phyloP scores from a whole-genome alignment of 345 rosid genomes.

The Raphanus sativus region DNA sequence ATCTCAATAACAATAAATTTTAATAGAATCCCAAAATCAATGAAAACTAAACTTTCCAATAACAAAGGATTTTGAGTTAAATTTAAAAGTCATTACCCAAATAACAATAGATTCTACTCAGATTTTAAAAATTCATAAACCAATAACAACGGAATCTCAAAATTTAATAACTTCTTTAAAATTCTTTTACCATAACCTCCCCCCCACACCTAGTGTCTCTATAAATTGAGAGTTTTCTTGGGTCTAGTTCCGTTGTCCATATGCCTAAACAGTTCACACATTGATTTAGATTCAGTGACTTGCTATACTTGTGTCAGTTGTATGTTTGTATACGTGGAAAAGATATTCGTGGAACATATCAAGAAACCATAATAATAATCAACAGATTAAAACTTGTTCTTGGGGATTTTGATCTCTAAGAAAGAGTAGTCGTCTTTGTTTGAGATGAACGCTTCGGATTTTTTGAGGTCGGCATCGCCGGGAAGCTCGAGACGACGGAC shows the following conservation, averaged over 20 bases:
- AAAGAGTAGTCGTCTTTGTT: constrained; percentile 38
- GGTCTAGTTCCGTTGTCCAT: not conserved
- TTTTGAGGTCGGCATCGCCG: constrained; percentile 65
- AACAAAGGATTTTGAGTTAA: no score
- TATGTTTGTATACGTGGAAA: not conserved
- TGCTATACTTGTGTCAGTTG: not conserved
- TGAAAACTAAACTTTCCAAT: no score
- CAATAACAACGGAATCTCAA: no score
- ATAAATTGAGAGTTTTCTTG: not conserved
- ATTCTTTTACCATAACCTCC: no score
- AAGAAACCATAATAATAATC: not conserved
- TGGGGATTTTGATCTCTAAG: constrained; percentile 70
- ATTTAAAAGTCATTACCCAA: no score
- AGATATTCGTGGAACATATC: not conserved
- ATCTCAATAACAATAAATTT: no score
- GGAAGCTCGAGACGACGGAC: constrained; percentile 89
- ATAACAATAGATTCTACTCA: no score
- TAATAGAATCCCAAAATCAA: no score
- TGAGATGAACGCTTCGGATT: constrained; percentile 47
- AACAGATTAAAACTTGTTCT: constrained; percentile 31
- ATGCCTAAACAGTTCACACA: constrained; percentile 11
- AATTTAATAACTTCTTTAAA: no score
- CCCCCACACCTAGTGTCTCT: not conserved
- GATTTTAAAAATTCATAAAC: no score
- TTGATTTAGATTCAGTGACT: not conserved